Evolutionary conservation across 202 grass and related monocot genomes (phyloP).

Genomic region (Brachypodium distachyon): DNA sequence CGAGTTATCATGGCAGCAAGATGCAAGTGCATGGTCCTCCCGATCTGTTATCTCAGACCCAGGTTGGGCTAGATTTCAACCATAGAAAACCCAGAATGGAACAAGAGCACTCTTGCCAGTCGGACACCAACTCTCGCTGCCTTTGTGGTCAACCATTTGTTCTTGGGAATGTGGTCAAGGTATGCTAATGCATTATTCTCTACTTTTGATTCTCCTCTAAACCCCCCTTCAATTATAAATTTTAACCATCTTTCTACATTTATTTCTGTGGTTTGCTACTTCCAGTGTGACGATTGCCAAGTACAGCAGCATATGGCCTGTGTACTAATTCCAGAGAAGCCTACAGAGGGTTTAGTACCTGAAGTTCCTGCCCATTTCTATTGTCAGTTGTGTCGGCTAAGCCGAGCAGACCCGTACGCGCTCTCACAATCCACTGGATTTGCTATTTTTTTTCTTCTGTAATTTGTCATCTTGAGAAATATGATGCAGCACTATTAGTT

Average conservation of each 20-base stretch:
- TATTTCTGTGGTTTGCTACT: neutral
- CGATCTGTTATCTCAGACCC: slow-evolving; percentile 37
- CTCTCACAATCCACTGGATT: neutral
- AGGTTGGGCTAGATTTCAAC: slow-evolving; percentile 34
- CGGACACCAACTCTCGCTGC: slow-evolving; percentile 28
- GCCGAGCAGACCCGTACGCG: slow-evolving; percentile 40
- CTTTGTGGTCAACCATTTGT: slow-evolving; percentile 35
- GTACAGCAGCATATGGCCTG: slow-evolving; percentile 50
- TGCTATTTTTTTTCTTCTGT: neutral
- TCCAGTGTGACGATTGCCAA: slow-evolving; percentile 44
- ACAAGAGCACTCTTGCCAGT: slow-evolving; percentile 19
- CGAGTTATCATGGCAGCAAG: slow-evolving; percentile 26
- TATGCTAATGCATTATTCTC: neutral
- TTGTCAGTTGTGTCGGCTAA: slow-evolving; percentile 57
- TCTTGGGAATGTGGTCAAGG: slow-evolving; percentile 34
- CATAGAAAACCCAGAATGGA: slow-evolving; percentile 39
- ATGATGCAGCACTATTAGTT: neutral
- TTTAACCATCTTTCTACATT: neutral
- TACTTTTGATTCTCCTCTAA: neutral
- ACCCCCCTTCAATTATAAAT: neutral
- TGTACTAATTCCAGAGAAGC: slow-evolving; percentile 46
- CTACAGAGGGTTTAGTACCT: slow-evolving; percentile 19
- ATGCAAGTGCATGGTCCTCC: slow-evolving; percentile 46
- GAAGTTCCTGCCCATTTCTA: slow-evolving; percentile 38
- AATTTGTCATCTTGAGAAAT: neutral